Evolutionary conservation across 768 basidiomycete genomes (phyloP), one percentile per base, ranked within the genome.

Genomic region (Jaapia argillacea): DNA sequence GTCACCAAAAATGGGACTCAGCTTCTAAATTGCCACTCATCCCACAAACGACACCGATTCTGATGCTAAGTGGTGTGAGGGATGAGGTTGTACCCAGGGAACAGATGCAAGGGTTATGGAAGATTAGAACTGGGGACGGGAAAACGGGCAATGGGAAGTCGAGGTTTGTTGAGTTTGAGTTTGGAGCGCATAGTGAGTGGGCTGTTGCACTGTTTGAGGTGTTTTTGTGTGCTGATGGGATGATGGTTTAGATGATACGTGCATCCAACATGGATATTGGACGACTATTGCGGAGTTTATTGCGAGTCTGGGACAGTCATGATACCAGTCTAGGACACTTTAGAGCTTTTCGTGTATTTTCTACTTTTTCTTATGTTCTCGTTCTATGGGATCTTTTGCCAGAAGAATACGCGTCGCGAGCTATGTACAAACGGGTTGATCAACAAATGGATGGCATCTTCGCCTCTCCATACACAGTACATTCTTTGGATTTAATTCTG

Each of bases 1-100:
- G 88, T 51, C 81, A 90, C 54, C 79, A 94, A 59, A 85, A 82
- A 57, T 94, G 91, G 91, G 79, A 89, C 54, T 87, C 86, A 1
- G 72, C 74, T 0, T 69, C 72, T 3, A 78, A 81, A 55, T 70
- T 62, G n/a, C 58, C 57, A 4, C 55, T 70, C 22, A 79, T 87
- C 20, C 82, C 83, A 3, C 62, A 68, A 22, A 68, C 64, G 3
- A 81, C 71, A 2, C 89, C 89, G 0, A 79, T 92, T 6, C 68
- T 96, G 16, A 82, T 94, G 74, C 63, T 97, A 22, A 84, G 83
- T 42, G 93, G 93, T 1, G 53, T 57, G 36, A 57, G 54, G 24
- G 89, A 93, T 51, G 77, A 84, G 48, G 68, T 91, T 5, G 81
- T 93, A 2, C 85, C 83, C 10, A 71, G 72, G 39, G 66, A 70